Evolutionary conservation across 164 flowering plant genomes (phyloP), one percentile per base, ranked within the genome.

Genomic region (Protea cynaroides): DNA sequence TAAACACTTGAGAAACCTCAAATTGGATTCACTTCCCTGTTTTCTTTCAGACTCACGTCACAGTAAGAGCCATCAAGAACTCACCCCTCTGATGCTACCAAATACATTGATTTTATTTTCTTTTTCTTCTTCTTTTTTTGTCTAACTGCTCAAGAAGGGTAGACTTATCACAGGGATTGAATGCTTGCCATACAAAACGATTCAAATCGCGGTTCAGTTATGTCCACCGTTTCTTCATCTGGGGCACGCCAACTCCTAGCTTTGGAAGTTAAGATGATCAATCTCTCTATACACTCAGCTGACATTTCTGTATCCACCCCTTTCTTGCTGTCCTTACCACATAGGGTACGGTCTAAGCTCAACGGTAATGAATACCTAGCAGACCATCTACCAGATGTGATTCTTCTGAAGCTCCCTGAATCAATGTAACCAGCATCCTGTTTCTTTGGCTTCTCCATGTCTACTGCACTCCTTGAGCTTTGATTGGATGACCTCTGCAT

Each of bases 171-270:
- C 18, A 72, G 73, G 14, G 77, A 77, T 43, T 68, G 76, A 25
- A 69, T 53, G 73, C 78, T 81, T 49, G 69, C 73, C 74, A 89
- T 62, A 78, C 80, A 75, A 77, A 94, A 94, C 59, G 87, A 72
- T 71, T 94, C 97, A 34, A 90, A 72, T 52, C 91, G 80, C 11
- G 98, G 98, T 72, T 94, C 95, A 0, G 86, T 82, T 61, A 94
- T 67, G 79, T 94, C 97, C 59, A 93, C 97, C 11, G 64, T 54
- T 43, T 85, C 94, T 14, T 83, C 90, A 11, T 83, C 90, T 19
- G 59, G 72, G 22, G 70, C 73, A 44, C 70, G 82, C 73, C 79
- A 70, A 66, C 83, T 88, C 67, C 78, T 70, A 24, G 75, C 75
- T 25, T 77, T 70, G 34, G 95, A 81, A 24, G 78, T 69, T 62